Evolutionary conservation across 306 rosid genomes (phyloP), one percentile per base, ranked within the genome.

Genomic region (Senna tora): DNA sequence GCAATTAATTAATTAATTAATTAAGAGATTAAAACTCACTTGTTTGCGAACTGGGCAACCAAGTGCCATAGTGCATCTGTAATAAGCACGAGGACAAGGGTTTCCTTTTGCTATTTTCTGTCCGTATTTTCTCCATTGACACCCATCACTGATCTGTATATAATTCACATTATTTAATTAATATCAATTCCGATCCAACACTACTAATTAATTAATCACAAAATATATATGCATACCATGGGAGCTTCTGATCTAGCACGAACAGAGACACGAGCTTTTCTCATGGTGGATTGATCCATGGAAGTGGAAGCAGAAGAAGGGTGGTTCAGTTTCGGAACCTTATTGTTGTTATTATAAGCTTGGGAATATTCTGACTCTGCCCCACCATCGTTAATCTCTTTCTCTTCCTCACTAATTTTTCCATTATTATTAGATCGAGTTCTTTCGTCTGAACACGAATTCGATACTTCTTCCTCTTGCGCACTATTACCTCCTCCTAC

Each of bases 41-140:
- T 94, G 99, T 86, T 94, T 94, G 75, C 99, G 99, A 76, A 94
- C 99, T 1, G 99, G 97, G 53, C 99, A 94, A 55, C 95, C 97
- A 46, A 91, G 88, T 0, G 96, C 93, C 99, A 94, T 94, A 10
- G 97, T 94, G 75, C 99, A 94, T 14, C 97, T 74, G 65, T 91
- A 94, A 84, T 94, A 94, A 2, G 96, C 99, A 42, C 99, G 87
- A 54, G 99, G 99, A 75, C 99, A 94, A 1, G 99, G 99, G 58
- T 95, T 95, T 78, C 96, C 97, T 46, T 95, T 95, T 0, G 99
- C 99, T 96, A 91, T 95, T 68, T 95, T 95, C 56, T 95, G 99
- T 7, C 99, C 99, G 19, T 95, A 95, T 52, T 95, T 95, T 61
- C 96, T 43, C 99, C 99, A 95, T 80, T 95, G 99, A 33, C 99